phyloP scores from a whole-genome alignment of 805 yeast species.

The Wickerhamiella azyma region DNA sequence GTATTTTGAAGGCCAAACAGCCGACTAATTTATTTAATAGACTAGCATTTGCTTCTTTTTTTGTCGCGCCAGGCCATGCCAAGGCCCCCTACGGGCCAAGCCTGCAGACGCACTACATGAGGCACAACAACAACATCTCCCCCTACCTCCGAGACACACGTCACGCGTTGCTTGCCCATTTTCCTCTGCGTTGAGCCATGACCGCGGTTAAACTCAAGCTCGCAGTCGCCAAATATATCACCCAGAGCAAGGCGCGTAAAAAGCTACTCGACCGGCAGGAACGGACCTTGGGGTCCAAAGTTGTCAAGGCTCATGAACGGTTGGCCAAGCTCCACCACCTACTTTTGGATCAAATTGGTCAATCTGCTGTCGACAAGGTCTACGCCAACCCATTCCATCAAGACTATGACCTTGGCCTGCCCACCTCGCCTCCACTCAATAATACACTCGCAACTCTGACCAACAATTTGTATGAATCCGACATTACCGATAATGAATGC shows the following conservation, averaged over 20 bases:
- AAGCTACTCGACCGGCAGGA: background rate
- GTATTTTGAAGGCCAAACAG: conserved; percentile 20
- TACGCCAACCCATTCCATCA: background rate
- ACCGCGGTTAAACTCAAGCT: background rate
- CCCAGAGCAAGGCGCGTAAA: background rate
- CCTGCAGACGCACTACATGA: too few relatives aligned
- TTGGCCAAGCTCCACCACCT: background rate
- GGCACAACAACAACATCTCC: too few relatives aligned
- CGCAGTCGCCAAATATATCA: background rate
- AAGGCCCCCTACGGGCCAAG: too few relatives aligned
- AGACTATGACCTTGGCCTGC: background rate
- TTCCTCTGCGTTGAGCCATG: too few relatives aligned
- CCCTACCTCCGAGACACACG: too few relatives aligned
- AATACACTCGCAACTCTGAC: background rate
- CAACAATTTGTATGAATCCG: background rate
- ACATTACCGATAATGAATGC: background rate
- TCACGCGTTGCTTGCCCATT: too few relatives aligned
- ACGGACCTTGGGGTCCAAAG: background rate
- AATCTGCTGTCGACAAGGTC: background rate
- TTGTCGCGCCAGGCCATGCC: too few relatives aligned
- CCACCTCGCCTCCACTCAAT: background rate
- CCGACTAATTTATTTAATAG: background rate
- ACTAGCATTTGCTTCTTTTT: too few relatives aligned
- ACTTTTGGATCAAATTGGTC: background rate
- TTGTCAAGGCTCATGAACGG: background rate